phyloP scores from a whole-genome alignment of 1,284 basidiomycete genomes.

The Sutorius eximius region DNA sequence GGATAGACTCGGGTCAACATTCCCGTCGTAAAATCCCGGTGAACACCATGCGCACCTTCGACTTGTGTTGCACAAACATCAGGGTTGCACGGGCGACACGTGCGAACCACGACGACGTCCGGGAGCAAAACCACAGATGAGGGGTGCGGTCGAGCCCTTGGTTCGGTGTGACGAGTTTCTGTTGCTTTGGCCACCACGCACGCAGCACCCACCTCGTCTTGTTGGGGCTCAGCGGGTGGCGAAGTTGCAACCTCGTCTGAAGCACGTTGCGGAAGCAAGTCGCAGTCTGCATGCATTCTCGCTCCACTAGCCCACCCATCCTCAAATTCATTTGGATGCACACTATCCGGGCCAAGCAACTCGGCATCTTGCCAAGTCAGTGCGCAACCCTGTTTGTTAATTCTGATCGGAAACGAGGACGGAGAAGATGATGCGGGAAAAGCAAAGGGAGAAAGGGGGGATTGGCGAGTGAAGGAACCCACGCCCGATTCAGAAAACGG shows the following conservation, averaged over 20 bases:
- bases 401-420: constrained; percentile 9
- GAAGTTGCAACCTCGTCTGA: constrained; percentile 1
- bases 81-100: constrained; percentile 58
- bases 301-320: constrained; percentile 38
- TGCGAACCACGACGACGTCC: constrained; percentile 48
- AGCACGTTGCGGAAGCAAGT: constrained; percentile 6
- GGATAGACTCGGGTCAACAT: constrained; percentile 11
- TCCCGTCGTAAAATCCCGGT: neutral
- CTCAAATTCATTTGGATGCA: constrained; percentile 46
- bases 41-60: constrained; percentile 51
- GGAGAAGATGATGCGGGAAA: constrained; percentile 6
- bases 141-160: neutral
- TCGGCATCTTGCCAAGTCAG: constrained; percentile 49
- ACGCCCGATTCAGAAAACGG: constrained; percentile 19
- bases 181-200: constrained; percentile 5
- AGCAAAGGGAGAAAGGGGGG: constrained; percentile 18
- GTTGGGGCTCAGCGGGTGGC: neutral
- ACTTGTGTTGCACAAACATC: constrained; percentile 62
- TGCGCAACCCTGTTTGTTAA: constrained; percentile 24
- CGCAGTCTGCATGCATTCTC: constrained; percentile 14
- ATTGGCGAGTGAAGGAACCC: constrained; percentile 16
- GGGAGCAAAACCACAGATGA: constrained; percentile 8
- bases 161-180: constrained; percentile 5
- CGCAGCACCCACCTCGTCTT: constrained; percentile 4
- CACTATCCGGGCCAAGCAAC: constrained; percentile 49